Evolutionary conservation across 768 basidiomycete species (phyloP), one percentile per base, ranked within the genome.

Genomic region (Lactifluus rugatus): DNA sequence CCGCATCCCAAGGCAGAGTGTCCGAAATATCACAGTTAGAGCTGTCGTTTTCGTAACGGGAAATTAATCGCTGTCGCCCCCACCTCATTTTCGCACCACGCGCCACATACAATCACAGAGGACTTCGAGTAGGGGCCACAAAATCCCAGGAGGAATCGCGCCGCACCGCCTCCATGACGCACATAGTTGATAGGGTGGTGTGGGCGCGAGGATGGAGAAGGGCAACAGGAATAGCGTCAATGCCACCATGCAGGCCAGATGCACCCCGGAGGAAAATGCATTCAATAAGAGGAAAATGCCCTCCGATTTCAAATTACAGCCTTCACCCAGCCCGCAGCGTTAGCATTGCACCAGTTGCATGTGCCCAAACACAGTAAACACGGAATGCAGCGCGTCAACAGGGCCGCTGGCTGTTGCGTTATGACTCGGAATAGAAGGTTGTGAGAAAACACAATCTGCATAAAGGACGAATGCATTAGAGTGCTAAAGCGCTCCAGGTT

Each of bases 401-500:
- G 50, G 39, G 62, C 62, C 50, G 62, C 62, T 5, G 62, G 60
- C 52, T 23, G 7, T 56, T 62, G 62, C 62, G 42, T 45, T n/a
- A n/a, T n/a, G n/a, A n/a, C n/a, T n/a, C n/a, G n/a, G 36, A 56
- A 56, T 34, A 25, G 26, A 44, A 54, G 26, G 31, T 48, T 37
- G 23, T 21, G 13, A 21, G 1, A 13, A 19, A 42, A 53, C 23
- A n/a, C 23, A 37, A 44, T 13, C 34, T 2, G 14, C 8, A 55
- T 51, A 56, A 48, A 49, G 54, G 54, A 16, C n/a, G 32, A 47
- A 36, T 28, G 17, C 13, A 1, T 17, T 10, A 25, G 19, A 42
- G 23, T 37, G 34, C 34, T 64, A 64, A 25, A 57, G 48, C 34
- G 54, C 57, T 11, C 81, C 79, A 13, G 80, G 81, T 67, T 96